Evolutionary conservation across 768 basidiomycete genomes (phyloP).

Genomic region (Tricholoma matsutake): DNA sequence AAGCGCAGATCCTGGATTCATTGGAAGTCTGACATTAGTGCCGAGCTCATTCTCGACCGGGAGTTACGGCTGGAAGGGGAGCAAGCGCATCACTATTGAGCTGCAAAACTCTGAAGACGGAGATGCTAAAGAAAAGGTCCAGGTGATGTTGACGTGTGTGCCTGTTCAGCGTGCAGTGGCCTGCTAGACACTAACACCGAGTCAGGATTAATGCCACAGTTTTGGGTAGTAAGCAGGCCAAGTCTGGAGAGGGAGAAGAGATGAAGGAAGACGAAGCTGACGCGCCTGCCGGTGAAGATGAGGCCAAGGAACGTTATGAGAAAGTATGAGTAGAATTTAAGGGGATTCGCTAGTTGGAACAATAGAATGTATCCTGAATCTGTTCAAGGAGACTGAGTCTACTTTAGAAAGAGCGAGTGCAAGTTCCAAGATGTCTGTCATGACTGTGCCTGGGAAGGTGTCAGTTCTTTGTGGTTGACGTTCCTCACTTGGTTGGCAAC

Average conservation of each 20-base stretch:
- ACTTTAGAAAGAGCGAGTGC: neutral
- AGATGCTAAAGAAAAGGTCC: constrained; percentile 59
- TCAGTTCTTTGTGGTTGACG: neutral
- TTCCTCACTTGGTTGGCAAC: neutral
- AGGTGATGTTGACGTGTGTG: constrained; percentile 72
- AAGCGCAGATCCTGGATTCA: constrained; percentile 54
- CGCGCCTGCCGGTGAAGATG: constrained; percentile 9
- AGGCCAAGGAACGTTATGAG: constrained; percentile 18
- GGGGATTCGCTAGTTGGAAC: no score
- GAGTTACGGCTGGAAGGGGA: constrained; percentile 85
- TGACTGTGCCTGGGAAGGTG: neutral
- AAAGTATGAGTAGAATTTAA: neutral
- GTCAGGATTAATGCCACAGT: constrained; percentile 75
- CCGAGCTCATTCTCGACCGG: constrained; percentile 68
- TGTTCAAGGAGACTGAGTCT: no score
- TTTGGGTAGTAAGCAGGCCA: constrained; percentile 60
- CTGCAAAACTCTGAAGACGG: constrained; percentile 48
- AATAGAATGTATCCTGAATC: no score
- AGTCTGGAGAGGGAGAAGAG: constrained; percentile 33
- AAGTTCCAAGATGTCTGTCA: neutral
- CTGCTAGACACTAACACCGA: neutral
- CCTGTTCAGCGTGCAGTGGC: neutral
- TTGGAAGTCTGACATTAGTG: constrained; percentile 52
- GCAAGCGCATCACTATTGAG: constrained; percentile 63
- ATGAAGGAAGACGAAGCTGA: constrained; percentile 22